Evolutionary conservation across 257 asterid species (phyloP).

Genomic region (Przewalskia tangutica): DNA sequence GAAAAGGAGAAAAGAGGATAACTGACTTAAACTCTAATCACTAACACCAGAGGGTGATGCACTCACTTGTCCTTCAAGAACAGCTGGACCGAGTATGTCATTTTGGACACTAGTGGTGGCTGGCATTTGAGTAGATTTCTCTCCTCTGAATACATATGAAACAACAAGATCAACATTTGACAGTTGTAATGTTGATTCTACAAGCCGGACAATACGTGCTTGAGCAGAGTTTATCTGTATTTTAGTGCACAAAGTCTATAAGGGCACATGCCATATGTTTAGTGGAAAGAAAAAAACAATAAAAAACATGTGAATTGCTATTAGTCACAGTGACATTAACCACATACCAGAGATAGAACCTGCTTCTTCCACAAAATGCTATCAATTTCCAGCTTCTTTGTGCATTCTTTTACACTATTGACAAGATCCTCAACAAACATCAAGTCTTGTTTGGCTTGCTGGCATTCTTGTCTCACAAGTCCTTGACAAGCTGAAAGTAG

Average conservation of each 20-base stretch:
- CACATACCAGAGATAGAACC: conserved; percentile 64
- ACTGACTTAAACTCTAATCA: neutral
- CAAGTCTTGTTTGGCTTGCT: conserved; percentile 62
- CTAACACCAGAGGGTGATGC: neutral
- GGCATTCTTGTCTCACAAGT: conserved; percentile 58
- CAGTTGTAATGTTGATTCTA: conserved; percentile 61
- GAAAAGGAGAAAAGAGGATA: neutral
- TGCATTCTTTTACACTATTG: conserved; percentile 50
- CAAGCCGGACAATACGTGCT: conserved; percentile 67
- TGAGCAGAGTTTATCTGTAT: conserved; percentile 66
- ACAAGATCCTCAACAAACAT: conserved; percentile 49
- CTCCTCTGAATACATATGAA: conserved; percentile 61
- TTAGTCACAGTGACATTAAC: neutral
- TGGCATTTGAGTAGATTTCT: conserved; percentile 59
- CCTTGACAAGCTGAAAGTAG: conserved; percentile 70
- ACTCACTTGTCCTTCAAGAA: conserved; percentile 74
- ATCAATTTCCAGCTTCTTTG: conserved; percentile 60
- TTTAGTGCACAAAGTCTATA: neutral
- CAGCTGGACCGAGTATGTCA: conserved; percentile 69
- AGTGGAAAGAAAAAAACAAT: neutral
- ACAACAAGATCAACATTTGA: conserved; percentile 76
- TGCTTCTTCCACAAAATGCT: conserved; percentile 75
- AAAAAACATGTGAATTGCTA: neutral
- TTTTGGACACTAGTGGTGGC: conserved; percentile 48
- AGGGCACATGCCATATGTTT: neutral